Evolutionary conservation across 306 rosid species (phyloP), one percentile per base, ranked within the genome.

Genomic region (Vigna radiata): DNA sequence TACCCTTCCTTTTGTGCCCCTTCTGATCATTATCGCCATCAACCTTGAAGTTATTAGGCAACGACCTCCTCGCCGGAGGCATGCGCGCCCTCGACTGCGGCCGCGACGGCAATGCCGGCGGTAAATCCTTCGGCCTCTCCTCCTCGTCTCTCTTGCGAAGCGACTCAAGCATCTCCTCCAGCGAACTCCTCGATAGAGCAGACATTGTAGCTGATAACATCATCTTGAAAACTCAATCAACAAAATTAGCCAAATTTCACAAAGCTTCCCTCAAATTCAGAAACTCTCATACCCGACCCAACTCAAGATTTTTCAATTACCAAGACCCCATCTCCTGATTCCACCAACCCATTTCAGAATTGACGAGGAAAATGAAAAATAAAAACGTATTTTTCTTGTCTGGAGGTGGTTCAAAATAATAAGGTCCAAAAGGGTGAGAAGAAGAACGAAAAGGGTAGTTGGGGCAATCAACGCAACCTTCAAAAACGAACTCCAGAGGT

Each of bases 111-210:
- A 96, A 91, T 81, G 94, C 99, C 58, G 99, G 99, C 4, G 99
- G 99, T 78, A 84, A 67, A 85, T 91, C 97, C 87, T 84, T 91
- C 0, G 97, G 96, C 86, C 76, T 89, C 77, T 89, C 96, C 23
- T 74, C 88, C 66, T 85, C 97, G 48, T 90, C 97, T 64, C 84
- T 87, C 77, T 86, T 87, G 70, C 94, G 92, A 48, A 96, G 96
- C 19, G 98, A 89, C 60, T 93, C 99, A 47, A 96, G 87, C 99
- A 96, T 96, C 85, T 91, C 98, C 80, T 96, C 99, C 33, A 96
- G 82, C 47, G 99, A 96, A 82, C 99, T 96, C 83, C 94, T 89
- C 64, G 86, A 84, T 60, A 88, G 58, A 73, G 89, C 27, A 77
- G 92, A 75, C 50, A 90, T 86, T 39, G 98, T 80, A 61, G 90